Percentiles rank a stretch among this genome's conserved stretches.
Evolutionary conservation across 2,329 filamentous ascomycete genomes (phyloP).

Genomic region (Lizonia empirigonia): DNA sequence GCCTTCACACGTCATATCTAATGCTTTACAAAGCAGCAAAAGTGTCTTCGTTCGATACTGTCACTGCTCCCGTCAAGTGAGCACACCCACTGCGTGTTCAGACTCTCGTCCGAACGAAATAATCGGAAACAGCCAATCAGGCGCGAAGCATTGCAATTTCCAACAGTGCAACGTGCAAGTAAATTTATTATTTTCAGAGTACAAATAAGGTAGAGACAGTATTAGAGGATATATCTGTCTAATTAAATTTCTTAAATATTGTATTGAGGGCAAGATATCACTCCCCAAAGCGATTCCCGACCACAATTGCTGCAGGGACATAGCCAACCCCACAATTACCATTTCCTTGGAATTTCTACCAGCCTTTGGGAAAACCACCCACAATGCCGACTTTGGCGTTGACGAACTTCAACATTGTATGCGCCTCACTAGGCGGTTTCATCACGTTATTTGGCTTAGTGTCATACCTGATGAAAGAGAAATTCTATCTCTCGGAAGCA

Average conservation of each 20-base stretch:
- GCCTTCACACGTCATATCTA: not conserved
- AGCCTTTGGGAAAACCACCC: not conserved
- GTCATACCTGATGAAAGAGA: constrained; percentile 87
- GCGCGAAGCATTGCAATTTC: no score
- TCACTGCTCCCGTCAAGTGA: constrained; percentile 10
- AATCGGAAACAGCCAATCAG: no score
- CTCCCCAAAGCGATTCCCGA: no score
- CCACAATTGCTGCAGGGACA: not conserved
- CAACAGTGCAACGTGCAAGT: no score
- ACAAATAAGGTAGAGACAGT: no score
- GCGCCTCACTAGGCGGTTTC: constrained; percentile 82
- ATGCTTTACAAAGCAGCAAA: constrained; percentile 1
- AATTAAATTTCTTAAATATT: no score
- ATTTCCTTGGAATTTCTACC: not conserved
- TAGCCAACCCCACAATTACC: not conserved
- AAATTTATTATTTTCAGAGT: no score
- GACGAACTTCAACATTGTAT: constrained; percentile 83
- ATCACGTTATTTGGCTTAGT: constrained; percentile 89
- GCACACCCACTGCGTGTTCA: not conserved
- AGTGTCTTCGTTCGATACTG: constrained; percentile 2
- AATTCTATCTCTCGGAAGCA: constrained; percentile 88
- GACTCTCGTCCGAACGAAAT: no score
- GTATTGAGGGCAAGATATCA: no score
- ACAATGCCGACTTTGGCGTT: constrained; percentile 66
- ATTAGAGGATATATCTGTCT: no score